Evolutionary conservation across 176 grass and related monocot genomes (phyloP), one percentile per base, ranked within the genome.

Genomic region (Oryza meridionalis): DNA sequence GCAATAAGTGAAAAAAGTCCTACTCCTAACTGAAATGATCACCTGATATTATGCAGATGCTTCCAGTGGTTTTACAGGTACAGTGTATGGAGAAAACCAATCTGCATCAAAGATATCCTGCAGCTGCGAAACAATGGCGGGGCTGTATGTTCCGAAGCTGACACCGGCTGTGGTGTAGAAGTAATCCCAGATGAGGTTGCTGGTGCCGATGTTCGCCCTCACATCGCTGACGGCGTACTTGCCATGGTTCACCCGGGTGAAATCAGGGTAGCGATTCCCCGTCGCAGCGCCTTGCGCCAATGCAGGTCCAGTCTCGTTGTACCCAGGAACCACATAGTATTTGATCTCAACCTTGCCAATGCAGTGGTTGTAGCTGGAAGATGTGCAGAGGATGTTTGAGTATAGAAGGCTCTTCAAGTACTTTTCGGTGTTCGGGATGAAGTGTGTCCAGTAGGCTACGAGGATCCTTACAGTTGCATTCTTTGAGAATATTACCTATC

Each of bases 141-240:
- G 84, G 42, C 83, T 58, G 44, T 93, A 95, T 6, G 91, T 95
- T 6, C 96, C 96, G 9, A 95, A 98, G 91, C 93, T 98, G 27
- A 93, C 96, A 8, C 96, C 96, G 0, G 90, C 87, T 1, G 96
- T 98, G 19, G 93, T 90, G 69, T 95, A 93, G 81, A 98, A 98
- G 88, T 98, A 98, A 72, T 93, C 92, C 95, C 95, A 98, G 75
- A 95, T 86, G 17, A 93, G 88, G 85, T 98, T 98, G 84, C 87
- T 95, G 68, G 96, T 95, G 62, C 93, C 96, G 0, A 95, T 90
- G 85, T 98, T 90, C 0, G 90, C 93, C 49, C 91, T 84, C 42
- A 68, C 65, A 31, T 95, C 83, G 35, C 91, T 95, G 32, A 93
- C 96, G 11, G 89, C 91, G 4, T 98, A 98, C 62, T 98, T 98